phyloP scores from a whole-genome alignment of 768 basidiomycete species.

The Calocybe indica region DNA sequence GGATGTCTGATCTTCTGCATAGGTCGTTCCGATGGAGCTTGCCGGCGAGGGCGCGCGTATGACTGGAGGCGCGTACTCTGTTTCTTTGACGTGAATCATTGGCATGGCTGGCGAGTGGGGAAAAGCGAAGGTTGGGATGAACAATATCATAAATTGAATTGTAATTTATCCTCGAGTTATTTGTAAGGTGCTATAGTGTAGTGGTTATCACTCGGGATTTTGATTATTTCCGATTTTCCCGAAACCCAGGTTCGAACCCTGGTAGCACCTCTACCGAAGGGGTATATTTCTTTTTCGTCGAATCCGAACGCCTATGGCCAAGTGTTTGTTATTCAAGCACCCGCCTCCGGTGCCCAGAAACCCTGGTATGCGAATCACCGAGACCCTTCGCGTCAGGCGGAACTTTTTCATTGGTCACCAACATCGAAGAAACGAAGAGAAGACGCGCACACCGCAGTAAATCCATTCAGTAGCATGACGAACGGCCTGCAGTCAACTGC shows the following conservation, averaged over 20 bases:
- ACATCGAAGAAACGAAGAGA: too few relatives aligned
- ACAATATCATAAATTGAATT: too few relatives aligned
- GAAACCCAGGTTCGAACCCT: constrained; percentile 4
- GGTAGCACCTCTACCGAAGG: background rate
- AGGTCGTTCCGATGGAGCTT: constrained; percentile 44
- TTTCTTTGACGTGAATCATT: constrained; percentile 20
- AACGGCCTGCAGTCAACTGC: too few relatives aligned
- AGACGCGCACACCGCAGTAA: too few relatives aligned
- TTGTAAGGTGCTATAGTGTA: constrained; percentile 1
- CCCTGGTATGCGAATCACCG: too few relatives aligned
- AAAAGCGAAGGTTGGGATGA: background rate
- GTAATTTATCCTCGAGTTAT: too few relatives aligned
- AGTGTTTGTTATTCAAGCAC: too few relatives aligned
- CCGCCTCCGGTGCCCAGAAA: too few relatives aligned
- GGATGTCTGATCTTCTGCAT: constrained; percentile 40
- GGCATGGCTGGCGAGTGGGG: constrained; percentile 9
- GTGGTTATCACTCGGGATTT: constrained; percentile 4
- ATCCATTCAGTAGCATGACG: too few relatives aligned
- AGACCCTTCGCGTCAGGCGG: too few relatives aligned
- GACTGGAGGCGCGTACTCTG: constrained; percentile 43
- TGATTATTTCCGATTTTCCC: background rate
- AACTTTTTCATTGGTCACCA: too few relatives aligned
- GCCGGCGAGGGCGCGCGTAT: constrained; percentile 45
- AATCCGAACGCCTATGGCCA: too few relatives aligned
- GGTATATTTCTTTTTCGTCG: background rate